Evolutionary conservation across 108 stramenopile genomes (phyloP).

Genomic region (Cyclotella sp.): DNA sequence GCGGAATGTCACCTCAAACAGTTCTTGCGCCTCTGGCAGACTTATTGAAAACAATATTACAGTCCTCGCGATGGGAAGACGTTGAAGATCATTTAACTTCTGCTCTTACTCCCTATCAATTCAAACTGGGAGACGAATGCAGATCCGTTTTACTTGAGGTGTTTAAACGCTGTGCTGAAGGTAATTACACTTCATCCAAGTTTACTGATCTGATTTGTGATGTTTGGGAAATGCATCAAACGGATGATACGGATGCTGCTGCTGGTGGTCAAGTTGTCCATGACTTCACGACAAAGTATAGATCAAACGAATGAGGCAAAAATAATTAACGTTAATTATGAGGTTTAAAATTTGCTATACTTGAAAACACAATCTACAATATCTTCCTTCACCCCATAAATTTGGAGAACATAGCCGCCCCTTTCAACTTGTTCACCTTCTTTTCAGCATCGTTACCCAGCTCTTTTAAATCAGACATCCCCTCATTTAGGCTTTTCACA

Average conservation of each 20-base stretch:
- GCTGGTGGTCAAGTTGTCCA: conserved; percentile 35
- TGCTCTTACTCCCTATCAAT: conserved; percentile 18
- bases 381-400: background rate
- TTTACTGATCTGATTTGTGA: conserved; percentile 35
- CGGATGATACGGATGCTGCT: conserved; percentile 35
- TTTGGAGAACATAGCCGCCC: conserved; percentile 19
- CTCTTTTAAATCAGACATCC: conserved; percentile 11
- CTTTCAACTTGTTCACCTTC: conserved; percentile 15
- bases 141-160: conserved; percentile 13
- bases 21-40: conserved; percentile 14
- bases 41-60: conserved; percentile 20
- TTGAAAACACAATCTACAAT: background rate
- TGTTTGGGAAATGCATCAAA: conserved; percentile 42
- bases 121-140: conserved; percentile 38
- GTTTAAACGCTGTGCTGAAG: conserved; percentile 25
- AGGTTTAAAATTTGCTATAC: background rate
- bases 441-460: conserved; percentile 16
- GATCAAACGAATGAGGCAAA: background rate
- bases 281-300: conserved; percentile 36
- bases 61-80: conserved; percentile 24
- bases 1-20: conserved; percentile 26
- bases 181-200: conserved; percentile 10
- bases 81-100: conserved; percentile 30
- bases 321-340: too few relatives aligned
- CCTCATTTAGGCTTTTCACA: conserved; percentile 4